Percentiles rank a stretch among this genome's conserved stretches.
phyloP scores from a whole-genome alignment of 164 flowering plant genomes.

The Annona squamosa region DNA sequence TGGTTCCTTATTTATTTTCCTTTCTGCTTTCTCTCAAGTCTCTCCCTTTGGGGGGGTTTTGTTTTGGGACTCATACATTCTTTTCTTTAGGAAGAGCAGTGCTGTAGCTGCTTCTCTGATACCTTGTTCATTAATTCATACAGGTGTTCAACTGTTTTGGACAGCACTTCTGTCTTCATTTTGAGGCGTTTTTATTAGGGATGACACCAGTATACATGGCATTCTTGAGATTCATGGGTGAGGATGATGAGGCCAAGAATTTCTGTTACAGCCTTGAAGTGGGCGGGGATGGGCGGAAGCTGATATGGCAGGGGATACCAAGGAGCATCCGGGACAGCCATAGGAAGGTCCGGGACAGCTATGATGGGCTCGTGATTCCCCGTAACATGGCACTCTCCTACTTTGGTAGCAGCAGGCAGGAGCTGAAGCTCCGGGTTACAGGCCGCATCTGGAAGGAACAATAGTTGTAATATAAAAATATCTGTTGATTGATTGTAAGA shows the following conservation, averaged over 20 bases:
- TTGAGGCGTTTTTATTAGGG: slow-evolving; percentile 61
- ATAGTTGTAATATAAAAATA: neutral
- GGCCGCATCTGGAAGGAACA: slow-evolving; percentile 69
- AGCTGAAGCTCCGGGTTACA: slow-evolving; percentile 58
- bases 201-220: slow-evolving; percentile 69
- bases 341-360: slow-evolving; percentile 55
- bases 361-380: slow-evolving; percentile 59
- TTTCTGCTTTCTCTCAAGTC: too few species aligned
- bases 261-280: slow-evolving; percentile 64
- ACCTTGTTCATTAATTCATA: slow-evolving; percentile 5
- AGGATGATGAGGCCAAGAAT: slow-evolving; percentile 53
- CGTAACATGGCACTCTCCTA: slow-evolving; percentile 55
- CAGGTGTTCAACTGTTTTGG: slow-evolving; percentile 72
- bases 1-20: too few species aligned
- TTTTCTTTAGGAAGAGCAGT: neutral
- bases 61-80: neutral
- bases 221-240: slow-evolving; percentile 73
- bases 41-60: too few species aligned
- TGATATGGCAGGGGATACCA: slow-evolving; percentile 71
- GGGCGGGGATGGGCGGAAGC: slow-evolving; percentile 50
- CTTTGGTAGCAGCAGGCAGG: slow-evolving; percentile 49
- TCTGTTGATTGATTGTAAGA: neutral
- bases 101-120: neutral
- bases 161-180: slow-evolving; percentile 61
- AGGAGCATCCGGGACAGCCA: slow-evolving; percentile 71